Conservation (phyloP, 129 eudicot genomes). For the Tagetes patula region DNA sequence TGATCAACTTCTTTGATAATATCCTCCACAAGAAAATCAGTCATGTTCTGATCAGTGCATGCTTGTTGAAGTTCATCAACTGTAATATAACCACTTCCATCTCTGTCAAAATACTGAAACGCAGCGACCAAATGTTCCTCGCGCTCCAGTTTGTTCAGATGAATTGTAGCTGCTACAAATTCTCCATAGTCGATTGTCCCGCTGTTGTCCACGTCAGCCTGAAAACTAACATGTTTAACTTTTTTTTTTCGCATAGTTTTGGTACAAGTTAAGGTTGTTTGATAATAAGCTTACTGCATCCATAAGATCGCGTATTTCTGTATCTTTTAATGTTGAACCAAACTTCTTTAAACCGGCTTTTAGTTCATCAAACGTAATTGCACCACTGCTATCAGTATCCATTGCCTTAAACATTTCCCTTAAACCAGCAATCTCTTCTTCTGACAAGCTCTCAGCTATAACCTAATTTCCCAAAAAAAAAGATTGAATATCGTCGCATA, state of each 20-base stretch:
- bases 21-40: slow-evolving; percentile 62
- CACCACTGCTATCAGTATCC: slow-evolving; percentile 60
- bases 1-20: slow-evolving; percentile 80
- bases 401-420: slow-evolving; percentile 71
- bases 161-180: slow-evolving; percentile 76
- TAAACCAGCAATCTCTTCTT: slow-evolving; percentile 86
- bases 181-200: slow-evolving; percentile 88
- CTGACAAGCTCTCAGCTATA: slow-evolving; percentile 87
- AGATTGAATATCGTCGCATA: not conserved
- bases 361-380: slow-evolving; percentile 84
- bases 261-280: not conserved
- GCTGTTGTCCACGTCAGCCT: slow-evolving; percentile 78
- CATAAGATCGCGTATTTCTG: slow-evolving; percentile 86
- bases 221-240: slow-evolving; percentile 19
- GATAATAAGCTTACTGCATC: slow-evolving; percentile 55
- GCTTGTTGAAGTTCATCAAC: slow-evolving; percentile 9
- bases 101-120: slow-evolving; percentile 74
- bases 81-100: slow-evolving; percentile 23
- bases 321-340: slow-evolving; percentile 80
- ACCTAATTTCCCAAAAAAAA: slow-evolving; percentile 42
- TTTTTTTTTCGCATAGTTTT: not conserved
- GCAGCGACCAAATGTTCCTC: slow-evolving; percentile 83
- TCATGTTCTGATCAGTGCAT: slow-evolving; percentile 44
- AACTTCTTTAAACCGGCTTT: slow-evolving; percentile 77
- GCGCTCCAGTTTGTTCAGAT: slow-evolving; percentile 76